Percentiles rank a stretch among this genome's conserved stretches.
Evolutionary conservation across 345 rosid genomes (phyloP).

Genomic region (Eucalyptus shirleyi): DNA sequence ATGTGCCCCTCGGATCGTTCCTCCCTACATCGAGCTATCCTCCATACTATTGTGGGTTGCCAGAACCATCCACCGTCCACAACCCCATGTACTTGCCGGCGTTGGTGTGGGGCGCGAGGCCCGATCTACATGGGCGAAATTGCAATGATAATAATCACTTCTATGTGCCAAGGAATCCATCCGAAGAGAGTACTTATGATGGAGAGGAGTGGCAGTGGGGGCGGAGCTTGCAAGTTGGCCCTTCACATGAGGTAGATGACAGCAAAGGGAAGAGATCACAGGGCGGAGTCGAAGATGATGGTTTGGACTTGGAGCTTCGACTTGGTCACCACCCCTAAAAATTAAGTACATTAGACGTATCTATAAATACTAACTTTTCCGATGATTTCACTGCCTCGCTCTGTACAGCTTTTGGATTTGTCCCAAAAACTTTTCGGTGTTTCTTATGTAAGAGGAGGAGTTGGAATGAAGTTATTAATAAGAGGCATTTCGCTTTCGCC

Average conservation of each 20-base stretch:
- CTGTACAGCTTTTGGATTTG: background rate
- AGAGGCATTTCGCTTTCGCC: background rate
- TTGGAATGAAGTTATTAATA: background rate
- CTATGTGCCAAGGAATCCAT: background rate
- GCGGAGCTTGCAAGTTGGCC: slow-evolving; percentile 40
- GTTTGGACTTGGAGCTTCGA: slow-evolving; percentile 87
- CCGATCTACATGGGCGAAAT: background rate
- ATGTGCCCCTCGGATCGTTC: slow-evolving; percentile 1
- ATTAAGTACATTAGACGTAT: background rate
- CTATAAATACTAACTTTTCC: background rate
- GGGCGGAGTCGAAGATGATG: slow-evolving; percentile 30
- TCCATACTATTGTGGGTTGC: background rate
- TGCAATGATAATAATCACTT: background rate
- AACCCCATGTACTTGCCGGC: background rate
- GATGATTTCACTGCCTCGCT: background rate
- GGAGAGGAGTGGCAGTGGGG: slow-evolving; percentile 21
- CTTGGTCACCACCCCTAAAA: slow-evolving; percentile 45
- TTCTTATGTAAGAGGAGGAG: background rate
- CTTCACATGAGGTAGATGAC: slow-evolving; percentile 12
- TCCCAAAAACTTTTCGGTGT: background rate
- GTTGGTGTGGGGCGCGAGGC: background rate
- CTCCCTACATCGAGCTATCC: slow-evolving; percentile 3
- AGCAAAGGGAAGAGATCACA: slow-evolving; percentile 2
- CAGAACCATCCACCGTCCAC: background rate
- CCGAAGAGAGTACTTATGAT: background rate